Evolutionary conservation across 2,329 filamentous ascomycete genomes (phyloP).

Genomic region (Pseudogymnoascus sp.): DNA sequence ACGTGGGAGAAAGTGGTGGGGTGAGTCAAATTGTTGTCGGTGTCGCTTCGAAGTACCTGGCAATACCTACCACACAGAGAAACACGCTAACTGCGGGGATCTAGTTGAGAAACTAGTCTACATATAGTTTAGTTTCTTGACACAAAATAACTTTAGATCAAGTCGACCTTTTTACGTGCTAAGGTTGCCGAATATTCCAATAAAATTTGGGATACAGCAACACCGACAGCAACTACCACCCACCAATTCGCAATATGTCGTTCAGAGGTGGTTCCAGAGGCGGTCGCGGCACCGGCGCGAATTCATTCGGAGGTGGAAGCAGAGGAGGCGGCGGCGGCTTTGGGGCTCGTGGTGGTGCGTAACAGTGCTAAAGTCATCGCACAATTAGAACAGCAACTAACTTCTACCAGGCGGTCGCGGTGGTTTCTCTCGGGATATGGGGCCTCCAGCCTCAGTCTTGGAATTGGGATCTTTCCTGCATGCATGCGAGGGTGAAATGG

Average conservation of each 20-base stretch:
- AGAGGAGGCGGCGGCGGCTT: slow-evolving; percentile 37
- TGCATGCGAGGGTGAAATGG: slow-evolving; percentile 93
- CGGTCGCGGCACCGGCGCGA: slow-evolving; percentile 40
- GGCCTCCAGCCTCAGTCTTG: slow-evolving; percentile 53
- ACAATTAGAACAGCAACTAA: slow-evolving; percentile 9
- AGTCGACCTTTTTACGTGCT: slow-evolving; percentile 6
- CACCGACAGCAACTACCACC: slow-evolving; percentile 9
- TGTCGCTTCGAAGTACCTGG: slow-evolving; percentile 7
- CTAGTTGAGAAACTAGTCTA: slow-evolving; percentile 6
- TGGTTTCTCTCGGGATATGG: slow-evolving; percentile 52
- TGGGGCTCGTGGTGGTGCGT: slow-evolving; percentile 42
- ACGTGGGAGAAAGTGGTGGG: neutral
- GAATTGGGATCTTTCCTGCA: slow-evolving; percentile 95
- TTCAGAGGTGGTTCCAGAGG: slow-evolving; percentile 49
- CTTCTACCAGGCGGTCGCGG: slow-evolving; percentile 43
- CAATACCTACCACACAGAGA: neutral
- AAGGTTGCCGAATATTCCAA: slow-evolving; percentile 9
- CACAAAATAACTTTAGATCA: slow-evolving; percentile 10
- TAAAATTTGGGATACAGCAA: slow-evolving; percentile 6
- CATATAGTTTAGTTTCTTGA: neutral
- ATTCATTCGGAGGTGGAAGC: slow-evolving; percentile 42
- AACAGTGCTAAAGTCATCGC: slow-evolving; percentile 26
- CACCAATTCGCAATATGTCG: slow-evolving; percentile 34
- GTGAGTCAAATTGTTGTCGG: slow-evolving; percentile 9
- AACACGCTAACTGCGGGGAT: slow-evolving; percentile 5